Percentiles rank a stretch among this genome's conserved stretches.
phyloP scores from a whole-genome alignment of 106 monocot species.

The Triglochin maritima region DNA sequence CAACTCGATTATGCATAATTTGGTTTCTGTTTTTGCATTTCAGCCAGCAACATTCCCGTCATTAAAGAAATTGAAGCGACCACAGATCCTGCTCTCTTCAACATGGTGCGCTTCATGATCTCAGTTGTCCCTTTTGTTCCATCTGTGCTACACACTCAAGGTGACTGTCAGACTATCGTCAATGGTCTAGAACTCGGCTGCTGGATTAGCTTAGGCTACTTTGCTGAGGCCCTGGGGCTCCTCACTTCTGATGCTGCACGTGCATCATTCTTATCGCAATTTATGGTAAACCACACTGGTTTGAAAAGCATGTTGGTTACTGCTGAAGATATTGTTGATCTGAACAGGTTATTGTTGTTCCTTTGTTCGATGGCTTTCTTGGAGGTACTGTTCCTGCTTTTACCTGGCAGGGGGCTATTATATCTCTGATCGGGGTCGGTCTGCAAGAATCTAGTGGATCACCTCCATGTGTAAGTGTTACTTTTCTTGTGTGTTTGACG shows the following conservation, averaged over 20 bases:
- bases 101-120: conserved; percentile 54
- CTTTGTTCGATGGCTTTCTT: conserved; percentile 58
- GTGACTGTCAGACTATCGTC: conserved; percentile 30
- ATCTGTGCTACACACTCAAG: conserved; percentile 29
- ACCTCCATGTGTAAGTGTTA: conserved; percentile 50
- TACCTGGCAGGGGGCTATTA: conserved; percentile 61
- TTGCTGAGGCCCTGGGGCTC: conserved; percentile 57
- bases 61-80: conserved; percentile 70
- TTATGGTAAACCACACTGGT: conserved; percentile 35
- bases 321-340: neutral
- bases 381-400: conserved; percentile 60
- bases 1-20: neutral
- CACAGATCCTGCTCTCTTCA: conserved; percentile 73
- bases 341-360: conserved; percentile 67
- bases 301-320: neutral
- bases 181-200: conserved; percentile 67
- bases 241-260: conserved; percentile 78
- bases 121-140: conserved; percentile 66
- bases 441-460: conserved; percentile 70
- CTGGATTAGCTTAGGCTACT: conserved; percentile 69
- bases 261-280: conserved; percentile 79
- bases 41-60: conserved; percentile 80
- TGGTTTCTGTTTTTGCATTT: neutral
- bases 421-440: conserved; percentile 63
- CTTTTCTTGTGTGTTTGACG: neutral